Conservation (phyloP, 1,284 basidiomycete genomes). For the Xerocomus amazonicus region DNA sequence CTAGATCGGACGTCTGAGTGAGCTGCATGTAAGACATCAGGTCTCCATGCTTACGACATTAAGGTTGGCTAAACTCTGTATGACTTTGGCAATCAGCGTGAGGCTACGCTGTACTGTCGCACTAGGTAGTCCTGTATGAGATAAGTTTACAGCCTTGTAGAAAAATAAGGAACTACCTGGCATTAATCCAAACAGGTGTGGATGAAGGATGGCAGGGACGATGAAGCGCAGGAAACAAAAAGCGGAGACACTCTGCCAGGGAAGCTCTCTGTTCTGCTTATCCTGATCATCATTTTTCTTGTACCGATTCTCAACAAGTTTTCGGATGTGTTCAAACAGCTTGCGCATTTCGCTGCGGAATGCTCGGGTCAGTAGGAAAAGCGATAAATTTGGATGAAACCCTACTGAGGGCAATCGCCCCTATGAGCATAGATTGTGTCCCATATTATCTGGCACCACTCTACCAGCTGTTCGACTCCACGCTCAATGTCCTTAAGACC, state of each 20-base stretch:
- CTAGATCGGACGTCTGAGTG: constrained; percentile 32
- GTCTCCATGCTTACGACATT: constrained; percentile 51
- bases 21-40: constrained; percentile 5
- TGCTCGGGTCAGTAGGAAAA: constrained; percentile 10
- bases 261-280: constrained; percentile 52
- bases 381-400: constrained; percentile 14
- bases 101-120: constrained; percentile 66
- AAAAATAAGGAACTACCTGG: constrained; percentile 47
- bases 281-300: constrained; percentile 36
- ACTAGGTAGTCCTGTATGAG: constrained; percentile 55
- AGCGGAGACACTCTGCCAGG: constrained; percentile 78
- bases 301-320: constrained; percentile 65
- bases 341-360: constrained; percentile 64
- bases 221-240: constrained; percentile 85
- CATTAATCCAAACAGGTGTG: constrained; percentile 71
- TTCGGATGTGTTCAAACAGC: constrained; percentile 69
- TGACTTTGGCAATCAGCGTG: constrained; percentile 73
- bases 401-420: constrained; percentile 71
- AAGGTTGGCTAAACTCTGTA: constrained; percentile 77
- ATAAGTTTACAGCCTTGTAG: constrained; percentile 6
- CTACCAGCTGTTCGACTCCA: constrained; percentile 65
- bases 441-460: constrained; percentile 79
- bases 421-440: constrained; percentile 70
- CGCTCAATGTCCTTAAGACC: constrained; percentile 58
- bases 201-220: constrained; percentile 75